Evolutionary conservation across 2,329 filamentous ascomycete species (phyloP).

Genomic region (Pyrenochaeta sp.): DNA sequence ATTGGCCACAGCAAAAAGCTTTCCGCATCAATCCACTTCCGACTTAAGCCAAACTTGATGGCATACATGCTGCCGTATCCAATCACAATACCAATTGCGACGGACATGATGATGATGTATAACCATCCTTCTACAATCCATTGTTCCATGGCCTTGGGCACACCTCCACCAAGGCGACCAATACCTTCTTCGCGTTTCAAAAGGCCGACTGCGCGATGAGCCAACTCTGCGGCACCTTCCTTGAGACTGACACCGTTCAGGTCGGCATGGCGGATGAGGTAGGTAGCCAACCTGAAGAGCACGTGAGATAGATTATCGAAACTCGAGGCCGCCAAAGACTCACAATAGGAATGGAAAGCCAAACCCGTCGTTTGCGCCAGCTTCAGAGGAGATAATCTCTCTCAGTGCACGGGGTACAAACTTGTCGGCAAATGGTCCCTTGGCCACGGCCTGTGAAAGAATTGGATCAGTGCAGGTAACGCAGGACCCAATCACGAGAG

Average conservation of each 20-base stretch:
- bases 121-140: slow-evolving; percentile 69
- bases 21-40: slow-evolving; percentile 61
- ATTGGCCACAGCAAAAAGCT: slow-evolving; percentile 62
- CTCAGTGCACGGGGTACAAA: slow-evolving; percentile 66
- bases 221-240: slow-evolving; percentile 3
- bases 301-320: no score
- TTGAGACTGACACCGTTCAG: slow-evolving; percentile 34
- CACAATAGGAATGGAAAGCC: slow-evolving; percentile 67
- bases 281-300: slow-evolving; percentile 57
- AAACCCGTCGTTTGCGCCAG: slow-evolving; percentile 69
- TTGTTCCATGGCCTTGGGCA: slow-evolving; percentile 61
- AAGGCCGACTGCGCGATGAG: slow-evolving; percentile 8
- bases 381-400: slow-evolving; percentile 70
- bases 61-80: slow-evolving; percentile 60
- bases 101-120: slow-evolving; percentile 65
- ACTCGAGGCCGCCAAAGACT: background rate
- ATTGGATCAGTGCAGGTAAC: slow-evolving; percentile 70
- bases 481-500: slow-evolving; percentile 67
- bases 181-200: slow-evolving; percentile 47
- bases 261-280: slow-evolving; percentile 64
- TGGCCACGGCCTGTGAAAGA: slow-evolving; percentile 69
- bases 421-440: slow-evolving; percentile 69
- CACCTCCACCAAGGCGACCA: slow-evolving; percentile 62
- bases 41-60: slow-evolving; percentile 55
- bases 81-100: slow-evolving; percentile 61